Evolutionary conservation across 352 stramenopile species (phyloP), one percentile per base, ranked within the genome.

Genomic region (Vaucheria bursata): DNA sequence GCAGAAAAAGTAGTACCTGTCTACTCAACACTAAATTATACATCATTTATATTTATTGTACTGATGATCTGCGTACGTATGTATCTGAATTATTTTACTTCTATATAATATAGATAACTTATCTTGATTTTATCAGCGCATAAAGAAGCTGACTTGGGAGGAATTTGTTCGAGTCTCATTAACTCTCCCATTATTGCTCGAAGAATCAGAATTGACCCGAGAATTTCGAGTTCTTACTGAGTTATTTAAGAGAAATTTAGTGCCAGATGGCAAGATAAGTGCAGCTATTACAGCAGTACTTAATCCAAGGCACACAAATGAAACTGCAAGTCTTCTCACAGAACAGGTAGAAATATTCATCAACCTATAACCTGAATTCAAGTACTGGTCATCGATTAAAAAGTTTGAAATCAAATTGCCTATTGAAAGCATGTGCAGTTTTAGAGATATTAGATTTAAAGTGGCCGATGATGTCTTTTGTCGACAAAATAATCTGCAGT

Each of bases 141-240:
- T 25, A 12, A 59, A 59, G 45, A 72, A 75, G 31, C 37, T 81
- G n/a, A 71, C 76, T n/a, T 81, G 76, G 76, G 76, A 81, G 8
- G 76, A 69, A 36, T 70, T 67, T 0, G 76, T 79, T 1, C 52
- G 32, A 29, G 68, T 35, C 34, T 70, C 68, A 0, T 74, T 81
- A 59, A 40, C 70, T 32, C 67, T 66, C 40, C 40, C 49, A 3
- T 65, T 35, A 1, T 35, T 40, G 45, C 39, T 29, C n/a, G 76
- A 65, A 53, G 76, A 81, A 31, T 34, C 40, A 1, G 31, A 68
- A 12, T 35, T 6, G 12, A 34, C 36, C 0, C 76, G 71, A 38
- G 76, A 81, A 65, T 35, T 72, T 34, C 76, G 68, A 1, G 76
- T 81, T 31, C 71, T 81, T 12, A 76, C 75, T 37, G 75, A 49